phyloP scores from a whole-genome alignment of 2,329 filamentous ascomycete species.

The Akanthomyces dipterigenus region DNA sequence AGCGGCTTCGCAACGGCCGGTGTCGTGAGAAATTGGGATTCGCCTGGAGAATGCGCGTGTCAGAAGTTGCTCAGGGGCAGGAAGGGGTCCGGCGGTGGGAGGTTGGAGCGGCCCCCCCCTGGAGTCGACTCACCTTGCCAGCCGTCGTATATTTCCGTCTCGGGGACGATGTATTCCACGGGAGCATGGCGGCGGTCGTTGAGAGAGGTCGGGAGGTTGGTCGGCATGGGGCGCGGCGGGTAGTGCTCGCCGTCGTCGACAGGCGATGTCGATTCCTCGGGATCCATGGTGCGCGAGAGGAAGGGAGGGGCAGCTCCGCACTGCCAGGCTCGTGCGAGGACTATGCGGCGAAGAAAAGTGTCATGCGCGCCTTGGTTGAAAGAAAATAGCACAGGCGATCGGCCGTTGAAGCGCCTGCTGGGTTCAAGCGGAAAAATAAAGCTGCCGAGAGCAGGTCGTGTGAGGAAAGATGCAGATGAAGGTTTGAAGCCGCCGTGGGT shows the following conservation, averaged over 20 bases:
- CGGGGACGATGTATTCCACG: slow-evolving; percentile 55
- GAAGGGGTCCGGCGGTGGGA: slow-evolving; percentile 6
- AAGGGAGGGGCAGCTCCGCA: slow-evolving; percentile 32
- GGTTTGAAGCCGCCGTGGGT: background rate
- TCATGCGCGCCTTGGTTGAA: background rate
- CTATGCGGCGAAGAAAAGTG: slow-evolving; percentile 5
- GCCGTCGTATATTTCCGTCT: slow-evolving; percentile 97
- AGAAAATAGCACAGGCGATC: background rate
- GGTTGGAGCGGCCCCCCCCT: background rate
- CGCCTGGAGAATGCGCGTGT: slow-evolving; percentile 49
- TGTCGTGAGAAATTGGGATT: slow-evolving; percentile 89
- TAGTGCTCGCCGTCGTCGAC: slow-evolving; percentile 31
- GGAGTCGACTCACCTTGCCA: slow-evolving; percentile 69
- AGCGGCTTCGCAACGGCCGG: slow-evolving; percentile 79
- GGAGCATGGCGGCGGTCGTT: slow-evolving; percentile 74
- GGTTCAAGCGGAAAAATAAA: background rate
- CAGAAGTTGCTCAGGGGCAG: slow-evolving; percentile 17
- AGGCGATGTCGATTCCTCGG: slow-evolving; percentile 41
- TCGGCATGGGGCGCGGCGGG: slow-evolving; percentile 53
- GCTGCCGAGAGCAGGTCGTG: background rate
- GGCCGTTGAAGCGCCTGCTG: background rate
- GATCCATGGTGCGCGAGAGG: slow-evolving; percentile 45
- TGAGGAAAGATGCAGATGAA: slow-evolving; percentile 5
- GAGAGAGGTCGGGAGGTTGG: slow-evolving; percentile 83
- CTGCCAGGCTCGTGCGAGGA: slow-evolving; percentile 27